Evolutionary conservation across 2,329 filamentous ascomycete species (phyloP).

Genomic region (Ophiocordyceps australis): DNA sequence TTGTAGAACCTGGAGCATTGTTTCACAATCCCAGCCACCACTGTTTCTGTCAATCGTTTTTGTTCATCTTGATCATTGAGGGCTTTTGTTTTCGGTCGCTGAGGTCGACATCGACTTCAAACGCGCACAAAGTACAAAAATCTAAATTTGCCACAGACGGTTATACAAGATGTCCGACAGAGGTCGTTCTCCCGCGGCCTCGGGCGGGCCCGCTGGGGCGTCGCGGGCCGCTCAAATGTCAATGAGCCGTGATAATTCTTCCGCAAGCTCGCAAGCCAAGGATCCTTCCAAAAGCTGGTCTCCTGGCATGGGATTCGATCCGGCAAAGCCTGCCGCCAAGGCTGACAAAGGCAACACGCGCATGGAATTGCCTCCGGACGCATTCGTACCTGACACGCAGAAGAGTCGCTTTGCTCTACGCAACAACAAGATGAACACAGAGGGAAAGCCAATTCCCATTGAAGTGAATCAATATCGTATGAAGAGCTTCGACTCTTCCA

Average conservation of each 20-base stretch:
- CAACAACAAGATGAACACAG: constrained; percentile 29
- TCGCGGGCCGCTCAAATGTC: too few species aligned
- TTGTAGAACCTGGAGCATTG: too few species aligned
- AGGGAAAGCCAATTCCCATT: constrained; percentile 34
- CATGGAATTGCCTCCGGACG: constrained; percentile 39
- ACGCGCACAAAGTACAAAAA: background rate
- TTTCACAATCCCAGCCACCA: too few species aligned
- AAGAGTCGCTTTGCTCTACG: constrained; percentile 17
- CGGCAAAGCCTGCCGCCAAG: constrained; percentile 14
- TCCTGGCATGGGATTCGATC: constrained; percentile 21
- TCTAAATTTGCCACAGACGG: background rate
- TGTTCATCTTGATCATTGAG: too few species aligned
- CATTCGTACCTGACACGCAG: constrained; percentile 20
- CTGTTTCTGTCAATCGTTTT: too few species aligned
- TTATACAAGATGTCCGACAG: constrained; percentile 14
- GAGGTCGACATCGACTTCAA: too few species aligned
- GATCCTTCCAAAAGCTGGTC: constrained; percentile 8
- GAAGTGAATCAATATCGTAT: constrained; percentile 64
- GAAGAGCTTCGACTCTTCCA: constrained; percentile 30
- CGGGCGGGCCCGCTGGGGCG: constrained; percentile 1
- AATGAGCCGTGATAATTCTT: too few species aligned
- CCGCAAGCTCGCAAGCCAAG: constrained; percentile 2
- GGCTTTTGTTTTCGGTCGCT: background rate
- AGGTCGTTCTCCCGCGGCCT: constrained; percentile 9
- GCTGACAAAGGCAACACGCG: constrained; percentile 22